Evolutionary conservation across 2,329 filamentous ascomycete species (phyloP).

Genomic region (Cercospora beticola): DNA sequence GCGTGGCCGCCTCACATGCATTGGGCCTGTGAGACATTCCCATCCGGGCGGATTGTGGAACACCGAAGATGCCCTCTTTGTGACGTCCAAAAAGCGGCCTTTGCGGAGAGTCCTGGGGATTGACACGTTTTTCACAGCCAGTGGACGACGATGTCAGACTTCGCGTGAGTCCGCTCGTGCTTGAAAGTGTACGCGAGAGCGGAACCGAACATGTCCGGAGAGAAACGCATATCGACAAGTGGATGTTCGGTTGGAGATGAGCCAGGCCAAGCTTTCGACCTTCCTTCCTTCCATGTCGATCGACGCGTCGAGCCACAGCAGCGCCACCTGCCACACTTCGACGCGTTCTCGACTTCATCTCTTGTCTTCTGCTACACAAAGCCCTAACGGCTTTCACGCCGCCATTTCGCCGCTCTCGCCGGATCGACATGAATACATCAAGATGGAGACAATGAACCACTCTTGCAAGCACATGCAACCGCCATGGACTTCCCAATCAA

Average conservation of each 20-base stretch:
- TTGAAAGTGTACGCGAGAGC: background rate
- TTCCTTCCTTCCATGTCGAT: background rate
- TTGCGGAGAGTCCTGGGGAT: background rate
- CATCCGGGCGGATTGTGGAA: background rate
- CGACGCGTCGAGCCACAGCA: background rate
- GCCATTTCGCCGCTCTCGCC: background rate
- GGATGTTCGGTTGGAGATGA: background rate
- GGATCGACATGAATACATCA: background rate
- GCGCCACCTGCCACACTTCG: background rate
- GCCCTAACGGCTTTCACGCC: background rate
- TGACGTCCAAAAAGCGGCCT: background rate
- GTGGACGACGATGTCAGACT: background rate
- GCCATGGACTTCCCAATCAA: background rate
- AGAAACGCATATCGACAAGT: background rate
- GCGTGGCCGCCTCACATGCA: background rate
- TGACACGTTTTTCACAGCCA: background rate
- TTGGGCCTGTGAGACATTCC: background rate
- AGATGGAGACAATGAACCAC: background rate
- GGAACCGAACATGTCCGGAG: background rate
- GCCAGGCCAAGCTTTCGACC: background rate
- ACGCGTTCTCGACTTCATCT: background rate
- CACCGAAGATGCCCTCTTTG: background rate
- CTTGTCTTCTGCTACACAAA: background rate
- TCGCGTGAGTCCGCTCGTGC: background rate
- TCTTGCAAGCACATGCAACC: background rate